Conservation (phyloP, 2,329 filamentous ascomycete species). For the Fonsecaea pedrosoi region DNA sequence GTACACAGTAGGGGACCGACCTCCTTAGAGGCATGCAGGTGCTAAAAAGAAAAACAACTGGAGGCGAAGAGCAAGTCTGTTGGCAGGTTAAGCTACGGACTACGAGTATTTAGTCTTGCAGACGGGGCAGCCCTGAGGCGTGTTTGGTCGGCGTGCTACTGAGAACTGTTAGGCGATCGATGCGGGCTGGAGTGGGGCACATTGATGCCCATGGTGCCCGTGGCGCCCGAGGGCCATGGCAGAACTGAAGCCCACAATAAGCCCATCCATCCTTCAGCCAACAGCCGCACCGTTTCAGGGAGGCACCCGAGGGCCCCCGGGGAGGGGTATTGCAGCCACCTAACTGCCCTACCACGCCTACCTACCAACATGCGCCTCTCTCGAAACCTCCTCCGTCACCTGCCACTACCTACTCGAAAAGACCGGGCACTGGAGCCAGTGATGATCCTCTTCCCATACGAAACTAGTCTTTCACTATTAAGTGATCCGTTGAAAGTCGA, state of each 20-base stretch:
- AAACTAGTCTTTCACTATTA: not conserved
- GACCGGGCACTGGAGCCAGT: conserved; percentile 3
- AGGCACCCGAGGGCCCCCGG: not conserved
- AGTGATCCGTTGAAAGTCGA: conserved; percentile 2
- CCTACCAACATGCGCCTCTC: not conserved
- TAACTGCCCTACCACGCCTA: not conserved
- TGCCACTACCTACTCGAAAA: conserved; percentile 9
- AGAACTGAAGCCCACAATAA: conserved; percentile 4
- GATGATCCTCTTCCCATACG: conserved; percentile 4
- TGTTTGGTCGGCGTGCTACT: conserved; percentile 9
- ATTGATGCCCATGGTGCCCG: conserved; percentile 1
- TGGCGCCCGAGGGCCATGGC: not conserved
- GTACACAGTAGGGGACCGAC: conserved; percentile 14
- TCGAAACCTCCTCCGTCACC: conserved; percentile 1
- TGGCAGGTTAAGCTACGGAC: conserved; percentile 14
- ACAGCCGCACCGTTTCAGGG: not conserved
- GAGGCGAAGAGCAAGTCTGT: conserved; percentile 14
- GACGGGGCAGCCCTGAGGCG: conserved; percentile 1
- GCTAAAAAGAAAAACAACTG: conserved; percentile 11
- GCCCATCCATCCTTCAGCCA: conserved; percentile 3
- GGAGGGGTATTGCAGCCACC: not conserved
- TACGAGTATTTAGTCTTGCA: conserved; percentile 19
- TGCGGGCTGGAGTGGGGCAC: conserved; percentile 8
- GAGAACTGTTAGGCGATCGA: conserved; percentile 14
- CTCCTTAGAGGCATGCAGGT: conserved; percentile 14